A percentile compares a stretch with the other conserved stretches of the same genome.
Conservation (phyloP, 2,329 filamentous ascomycete genomes). For the Emergomyces africanus region DNA sequence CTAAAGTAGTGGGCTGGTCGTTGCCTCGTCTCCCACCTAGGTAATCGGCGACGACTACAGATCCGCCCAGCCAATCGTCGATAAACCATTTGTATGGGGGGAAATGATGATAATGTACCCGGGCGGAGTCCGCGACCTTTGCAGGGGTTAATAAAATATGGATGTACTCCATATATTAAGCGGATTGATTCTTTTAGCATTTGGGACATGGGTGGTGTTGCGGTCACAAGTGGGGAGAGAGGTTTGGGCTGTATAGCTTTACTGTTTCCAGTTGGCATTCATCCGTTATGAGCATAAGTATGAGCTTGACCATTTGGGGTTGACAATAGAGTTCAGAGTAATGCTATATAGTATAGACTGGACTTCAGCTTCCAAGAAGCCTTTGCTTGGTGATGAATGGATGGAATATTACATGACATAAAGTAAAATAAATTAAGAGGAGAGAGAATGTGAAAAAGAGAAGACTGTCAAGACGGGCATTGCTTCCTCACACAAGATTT, state of each 20-base stretch:
- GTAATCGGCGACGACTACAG: neutral
- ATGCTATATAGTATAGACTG: neutral
- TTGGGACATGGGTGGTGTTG: neutral
- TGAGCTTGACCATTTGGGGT: no score
- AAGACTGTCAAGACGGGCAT: no score
- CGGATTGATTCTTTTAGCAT: neutral
- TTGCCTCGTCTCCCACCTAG: neutral
- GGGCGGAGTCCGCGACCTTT: constrained; percentile 20
- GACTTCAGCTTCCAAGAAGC: neutral
- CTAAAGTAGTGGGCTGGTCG: neutral
- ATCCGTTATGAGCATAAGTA: neutral
- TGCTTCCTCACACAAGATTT: no score
- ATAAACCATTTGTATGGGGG: constrained; percentile 16
- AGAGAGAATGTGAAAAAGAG: no score
- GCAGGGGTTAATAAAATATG: neutral
- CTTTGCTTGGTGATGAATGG: neutral
- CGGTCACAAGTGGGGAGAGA: neutral
- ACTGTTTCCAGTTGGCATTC: neutral
- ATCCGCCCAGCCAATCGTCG: neutral
- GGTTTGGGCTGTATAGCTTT: neutral
- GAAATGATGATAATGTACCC: constrained; percentile 12
- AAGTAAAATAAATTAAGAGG: no score
- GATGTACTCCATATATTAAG: neutral
- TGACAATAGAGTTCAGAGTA: neutral
- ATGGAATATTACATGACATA: neutral